Conservation (phyloP, 441 rosid genomes). For the Rhodomyrtus psidioides region DNA sequence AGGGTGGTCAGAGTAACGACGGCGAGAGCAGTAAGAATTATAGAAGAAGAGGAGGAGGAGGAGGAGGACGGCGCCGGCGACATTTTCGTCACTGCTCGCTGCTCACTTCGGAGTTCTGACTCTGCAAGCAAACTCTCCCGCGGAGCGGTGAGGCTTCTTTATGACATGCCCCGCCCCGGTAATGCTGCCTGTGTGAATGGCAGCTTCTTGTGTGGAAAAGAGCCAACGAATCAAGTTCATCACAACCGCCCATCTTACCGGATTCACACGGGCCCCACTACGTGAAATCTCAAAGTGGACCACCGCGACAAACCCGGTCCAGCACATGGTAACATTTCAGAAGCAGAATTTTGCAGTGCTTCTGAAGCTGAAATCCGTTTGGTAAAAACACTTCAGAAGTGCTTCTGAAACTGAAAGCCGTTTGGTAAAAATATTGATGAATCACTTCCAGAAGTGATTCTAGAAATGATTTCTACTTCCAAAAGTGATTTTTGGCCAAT, state of each 20-base stretch:
- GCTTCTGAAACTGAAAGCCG: no score
- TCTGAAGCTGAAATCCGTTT: no score
- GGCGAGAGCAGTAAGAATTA: constrained; percentile 3
- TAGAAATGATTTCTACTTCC: no score
- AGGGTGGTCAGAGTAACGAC: not conserved
- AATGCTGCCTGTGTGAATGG: not conserved
- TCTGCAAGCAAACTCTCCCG: not conserved
- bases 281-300: not conserved
- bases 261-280: not conserved
- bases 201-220: not conserved
- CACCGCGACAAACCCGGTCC: not conserved
- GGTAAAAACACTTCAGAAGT: no score
- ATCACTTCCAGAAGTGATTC: no score
- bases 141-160: not conserved
- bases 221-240: not conserved
- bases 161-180: not conserved
- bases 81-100: not conserved
- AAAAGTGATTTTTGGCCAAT: no score
- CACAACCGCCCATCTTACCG: not conserved
- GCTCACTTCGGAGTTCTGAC: not conserved
- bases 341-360: no score
- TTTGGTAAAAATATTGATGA: no score
- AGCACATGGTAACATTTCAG: no score
- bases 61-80: not conserved
- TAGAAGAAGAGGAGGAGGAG: constrained; percentile 2